A percentile compares a stretch with the other conserved stretches of the same genome.
Evolutionary conservation across 371 early-diverging fungal genomes (phyloP).

Genomic region (Sporodiniella umbellata): DNA sequence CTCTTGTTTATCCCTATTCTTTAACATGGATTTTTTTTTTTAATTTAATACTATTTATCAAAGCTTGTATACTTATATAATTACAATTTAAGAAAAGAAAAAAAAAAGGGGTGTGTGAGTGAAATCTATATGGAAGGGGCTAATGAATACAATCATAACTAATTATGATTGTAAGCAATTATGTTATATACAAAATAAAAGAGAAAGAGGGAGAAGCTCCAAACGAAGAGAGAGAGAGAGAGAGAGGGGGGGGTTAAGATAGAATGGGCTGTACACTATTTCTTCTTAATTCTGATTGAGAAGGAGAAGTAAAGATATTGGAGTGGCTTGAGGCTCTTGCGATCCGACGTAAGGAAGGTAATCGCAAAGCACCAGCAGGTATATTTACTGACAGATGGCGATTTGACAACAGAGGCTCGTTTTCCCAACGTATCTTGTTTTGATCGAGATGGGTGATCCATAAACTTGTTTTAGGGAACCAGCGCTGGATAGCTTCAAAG

Average conservation of each 20-base stretch:
- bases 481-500: slow-evolving; percentile 68
- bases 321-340: slow-evolving; percentile 13
- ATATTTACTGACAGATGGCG: slow-evolving; percentile 31
- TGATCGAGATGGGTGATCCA: slow-evolving; percentile 32
- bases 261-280: slow-evolving; percentile 5
- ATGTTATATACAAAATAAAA: too few relatives aligned
- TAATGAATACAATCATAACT: too few relatives aligned
- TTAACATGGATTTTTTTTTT: not conserved
- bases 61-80: too few relatives aligned
- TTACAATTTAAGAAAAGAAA: too few relatives aligned
- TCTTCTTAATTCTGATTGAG: slow-evolving; percentile 8
- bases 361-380: slow-evolving; percentile 43
- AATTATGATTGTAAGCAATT: too few relatives aligned
- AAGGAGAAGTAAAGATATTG: not conserved
- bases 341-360: slow-evolving; percentile 21
- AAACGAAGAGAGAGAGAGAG: not conserved
- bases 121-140: too few relatives aligned
- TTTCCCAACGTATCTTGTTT: slow-evolving; percentile 44
- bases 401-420: slow-evolving; percentile 20
- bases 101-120: too few relatives aligned
- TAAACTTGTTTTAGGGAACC: slow-evolving; percentile 56
- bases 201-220: too few relatives aligned
- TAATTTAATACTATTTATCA: too few relatives aligned
- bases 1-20: not conserved
- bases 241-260: too few relatives aligned